A percentile compares a stretch with the other conserved stretches of the same genome.
These are phyloP conservation scores for Saccharomyces jurei DNA, from an alignment of 805 yeast genomes.

Conservation along the genomic window DNA sequence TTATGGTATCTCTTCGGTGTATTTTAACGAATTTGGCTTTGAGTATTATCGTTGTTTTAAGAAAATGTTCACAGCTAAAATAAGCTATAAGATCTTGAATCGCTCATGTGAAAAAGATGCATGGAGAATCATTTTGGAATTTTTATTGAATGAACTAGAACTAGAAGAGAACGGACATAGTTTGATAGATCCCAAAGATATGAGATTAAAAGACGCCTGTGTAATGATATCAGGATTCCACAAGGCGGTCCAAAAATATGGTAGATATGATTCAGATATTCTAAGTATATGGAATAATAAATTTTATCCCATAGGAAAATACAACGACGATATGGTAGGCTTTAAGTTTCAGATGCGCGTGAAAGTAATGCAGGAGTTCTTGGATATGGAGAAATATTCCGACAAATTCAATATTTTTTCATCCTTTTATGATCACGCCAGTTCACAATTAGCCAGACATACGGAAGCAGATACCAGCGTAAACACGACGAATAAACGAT, in stretches of 20 bases:
- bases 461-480: slow-evolving; percentile 6
- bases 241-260: neutral
- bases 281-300: slow-evolving; percentile 13
- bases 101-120: slow-evolving; percentile 18
- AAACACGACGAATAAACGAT: neutral
- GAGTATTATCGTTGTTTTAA: slow-evolving; percentile 26
- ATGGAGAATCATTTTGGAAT: slow-evolving; percentile 23
- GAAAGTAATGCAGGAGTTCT: slow-evolving; percentile 9
- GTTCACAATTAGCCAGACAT: slow-evolving; percentile 13
- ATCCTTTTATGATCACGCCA: slow-evolving; percentile 22
- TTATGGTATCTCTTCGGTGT: slow-evolving; percentile 20
- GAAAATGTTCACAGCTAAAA: slow-evolving; percentile 25
- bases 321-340: slow-evolving; percentile 1
- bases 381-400: slow-evolving; percentile 10
- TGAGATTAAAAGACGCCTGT: slow-evolving; percentile 1
- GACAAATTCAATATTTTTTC: slow-evolving; percentile 16
- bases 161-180: slow-evolving; percentile 2
- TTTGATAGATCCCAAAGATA: slow-evolving; percentile 1
- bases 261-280: slow-evolving; percentile 6
- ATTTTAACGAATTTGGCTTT: slow-evolving; percentile 26
- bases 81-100: slow-evolving; percentile 21
- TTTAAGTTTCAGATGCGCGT: slow-evolving; percentile 12
- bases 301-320: slow-evolving; percentile 13
- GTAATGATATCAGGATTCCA: slow-evolving; percentile 2
- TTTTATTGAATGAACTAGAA: slow-evolving; percentile 15